Evolutionary conservation across 345 rosid species (phyloP), one percentile per base, ranked within the genome.

Genomic region (Eucalyptus erythrocorys): DNA sequence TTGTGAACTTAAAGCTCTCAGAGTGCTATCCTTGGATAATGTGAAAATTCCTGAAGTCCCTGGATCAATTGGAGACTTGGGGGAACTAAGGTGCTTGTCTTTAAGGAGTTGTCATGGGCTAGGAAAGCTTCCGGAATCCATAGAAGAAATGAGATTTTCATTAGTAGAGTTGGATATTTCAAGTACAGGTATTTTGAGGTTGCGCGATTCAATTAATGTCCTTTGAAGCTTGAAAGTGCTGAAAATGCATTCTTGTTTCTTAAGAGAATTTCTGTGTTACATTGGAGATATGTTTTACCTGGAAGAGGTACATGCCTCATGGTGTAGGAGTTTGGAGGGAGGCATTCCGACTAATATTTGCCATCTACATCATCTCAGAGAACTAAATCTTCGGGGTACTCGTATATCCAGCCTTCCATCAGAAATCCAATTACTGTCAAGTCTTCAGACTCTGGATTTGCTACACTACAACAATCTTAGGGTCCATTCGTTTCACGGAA

Each of bases 271-370:
- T 61, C 68, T 34, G 6, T 8, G 0, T 59, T 27, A 13, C 13
- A 30, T 13, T 61, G 68, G 34, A 61, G 0, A 0, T 3, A 13
- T 61, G 32, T 0, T 0, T 11, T 2, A 1, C 32, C 34, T 61
- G 17, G 17, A 61, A 61, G 68, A 61, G 13, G 1, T 61, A 5
- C 68, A 61, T 61, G 17, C 68, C 68, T 61, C 34, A 8, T 61
- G 34, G 68, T 61, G 34, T 2, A 61, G 68, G 68, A 61, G 16
- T 61, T 61, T 61, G 68, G 34, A 12, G 34, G 68, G 68, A 61
- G 0, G 13, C 68, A 3, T 61, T 13, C 2, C 17, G 0, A 13
- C 8, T 13, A 8, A 12, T 13, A 61, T 61, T 27, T 6, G 8
- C n/a, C 0, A 0, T 3, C 32, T 27, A 12, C 0, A 0, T 59